phyloP scores from a whole-genome alignment of 345 rosid species.

The Mangifera indica region DNA sequence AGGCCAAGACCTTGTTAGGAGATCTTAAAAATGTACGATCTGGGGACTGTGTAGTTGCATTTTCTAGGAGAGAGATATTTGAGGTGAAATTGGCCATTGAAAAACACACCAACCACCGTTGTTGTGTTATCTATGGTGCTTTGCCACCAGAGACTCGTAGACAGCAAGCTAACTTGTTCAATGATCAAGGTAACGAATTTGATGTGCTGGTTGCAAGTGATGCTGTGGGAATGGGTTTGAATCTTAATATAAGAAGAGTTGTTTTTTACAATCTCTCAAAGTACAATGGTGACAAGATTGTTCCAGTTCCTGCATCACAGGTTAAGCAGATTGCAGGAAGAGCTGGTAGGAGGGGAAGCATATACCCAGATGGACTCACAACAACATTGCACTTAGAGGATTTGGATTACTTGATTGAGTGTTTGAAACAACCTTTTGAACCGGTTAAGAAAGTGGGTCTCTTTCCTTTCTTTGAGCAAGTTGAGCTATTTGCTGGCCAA shows the following conservation, averaged over 20 bases:
- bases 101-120: constrained; percentile 73
- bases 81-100: constrained; percentile 90
- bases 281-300: constrained; percentile 80
- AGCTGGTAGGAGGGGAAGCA: constrained; percentile 94
- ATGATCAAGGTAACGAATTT: constrained; percentile 79
- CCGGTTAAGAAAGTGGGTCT: constrained; percentile 78
- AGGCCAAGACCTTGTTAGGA: constrained; percentile 80
- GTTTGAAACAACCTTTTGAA: constrained; percentile 84
- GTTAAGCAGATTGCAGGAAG: constrained; percentile 97
- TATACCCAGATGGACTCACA: constrained; percentile 84
- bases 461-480: constrained; percentile 93
- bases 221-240: constrained; percentile 97
- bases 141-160: constrained; percentile 94
- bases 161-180: constrained; percentile 88
- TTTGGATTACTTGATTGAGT: constrained; percentile 69
- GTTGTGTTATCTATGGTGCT: constrained; percentile 95
- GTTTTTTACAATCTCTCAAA: constrained; percentile 72
- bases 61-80: constrained; percentile 91
- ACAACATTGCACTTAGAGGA: constrained; percentile 74
- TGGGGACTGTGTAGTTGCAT: constrained; percentile 92
- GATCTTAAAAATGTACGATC: constrained; percentile 70
- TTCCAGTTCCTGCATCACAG: constrained; percentile 81
- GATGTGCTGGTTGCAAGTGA: constrained; percentile 97
- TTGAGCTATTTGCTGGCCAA: constrained; percentile 81
- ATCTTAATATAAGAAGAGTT: constrained; percentile 88